Conservation (phyloP, 1,284 basidiomycete genomes). For the Ceratorhiza oryzae-sativae region DNA sequence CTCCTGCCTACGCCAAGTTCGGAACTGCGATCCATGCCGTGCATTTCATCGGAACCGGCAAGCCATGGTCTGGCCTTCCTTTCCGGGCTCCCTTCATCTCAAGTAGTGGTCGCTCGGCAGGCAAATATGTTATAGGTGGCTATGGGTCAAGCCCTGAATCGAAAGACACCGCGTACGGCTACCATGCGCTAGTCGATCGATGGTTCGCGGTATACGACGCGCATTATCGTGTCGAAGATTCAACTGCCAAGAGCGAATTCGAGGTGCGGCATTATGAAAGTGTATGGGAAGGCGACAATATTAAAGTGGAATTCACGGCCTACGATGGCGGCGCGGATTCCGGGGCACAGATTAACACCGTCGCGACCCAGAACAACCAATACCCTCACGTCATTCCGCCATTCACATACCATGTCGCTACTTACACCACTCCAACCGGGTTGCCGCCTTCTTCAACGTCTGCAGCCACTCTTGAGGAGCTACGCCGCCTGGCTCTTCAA, state of each 20-base stretch:
- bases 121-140: slow-evolving; percentile 20
- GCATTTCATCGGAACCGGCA: slow-evolving; percentile 94
- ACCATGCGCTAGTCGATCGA: slow-evolving; percentile 78
- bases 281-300: slow-evolving; percentile 66
- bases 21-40: slow-evolving; percentile 87
- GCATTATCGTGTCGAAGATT: slow-evolving; percentile 65
- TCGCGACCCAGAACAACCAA: not conserved
- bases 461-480: slow-evolving; percentile 45
- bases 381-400: slow-evolving; percentile 32
- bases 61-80: slow-evolving; percentile 85
- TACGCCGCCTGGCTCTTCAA: slow-evolving; percentile 48
- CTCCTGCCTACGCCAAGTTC: slow-evolving; percentile 93
- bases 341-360: not conserved
- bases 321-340: slow-evolving; percentile 31
- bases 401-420: slow-evolving; percentile 28
- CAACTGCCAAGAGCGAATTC: slow-evolving; percentile 56
- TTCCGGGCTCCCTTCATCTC: slow-evolving; percentile 63
- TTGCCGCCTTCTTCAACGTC: slow-evolving; percentile 19
- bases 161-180: slow-evolving; percentile 66
- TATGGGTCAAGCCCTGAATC: slow-evolving; percentile 48
- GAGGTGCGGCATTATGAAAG: slow-evolving; percentile 73
- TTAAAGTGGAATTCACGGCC: not conserved
- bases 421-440: slow-evolving; percentile 13
- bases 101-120: slow-evolving; percentile 43
- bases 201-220: slow-evolving; percentile 93